A percentile compares a stretch with the other conserved stretches of the same genome.
Conservation (phyloP, 2,329 filamentous ascomycete species). For the Amylocarpus encephaloides region DNA sequence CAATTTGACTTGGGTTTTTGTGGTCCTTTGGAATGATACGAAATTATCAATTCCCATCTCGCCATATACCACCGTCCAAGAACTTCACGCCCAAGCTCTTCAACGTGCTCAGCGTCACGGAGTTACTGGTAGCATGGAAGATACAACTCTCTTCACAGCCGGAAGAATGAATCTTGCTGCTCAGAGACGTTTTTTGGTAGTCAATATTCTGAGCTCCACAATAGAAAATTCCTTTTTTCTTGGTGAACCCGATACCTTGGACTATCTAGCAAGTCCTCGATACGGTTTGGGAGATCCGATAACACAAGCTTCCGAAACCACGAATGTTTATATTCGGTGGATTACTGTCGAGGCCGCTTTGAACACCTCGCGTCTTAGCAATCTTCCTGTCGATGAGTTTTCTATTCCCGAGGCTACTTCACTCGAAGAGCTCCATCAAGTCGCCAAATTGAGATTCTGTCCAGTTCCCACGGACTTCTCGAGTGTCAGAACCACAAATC, state of each 20-base stretch:
- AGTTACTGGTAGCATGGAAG: background rate
- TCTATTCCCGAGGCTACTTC: conserved; percentile 3
- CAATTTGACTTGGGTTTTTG: conserved; percentile 6
- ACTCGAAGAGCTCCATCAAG: conserved; percentile 1
- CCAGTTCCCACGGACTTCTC: background rate
- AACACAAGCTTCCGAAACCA: background rate
- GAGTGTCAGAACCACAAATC: background rate
- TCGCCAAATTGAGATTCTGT: conserved; percentile 1
- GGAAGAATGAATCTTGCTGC: conserved; percentile 1
- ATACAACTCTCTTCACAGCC: conserved; percentile 4
- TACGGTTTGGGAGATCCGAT: background rate
- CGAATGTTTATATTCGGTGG: conserved; percentile 5
- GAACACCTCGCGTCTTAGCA: conserved; percentile 4
- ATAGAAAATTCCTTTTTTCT: conserved; percentile 6
- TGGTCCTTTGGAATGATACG: conserved; percentile 2
- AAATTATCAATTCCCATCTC: conserved; percentile 5
- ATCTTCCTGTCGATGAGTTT: conserved; percentile 2
- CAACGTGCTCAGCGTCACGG: conserved; percentile 5
- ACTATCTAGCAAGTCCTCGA: background rate
- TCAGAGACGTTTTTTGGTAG: conserved; percentile 2
- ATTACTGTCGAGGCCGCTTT: conserved; percentile 6
- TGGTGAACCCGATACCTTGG: background rate
- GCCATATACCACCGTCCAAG: conserved; percentile 1
- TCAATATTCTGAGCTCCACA: conserved; percentile 9
- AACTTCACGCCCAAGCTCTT: conserved; percentile 5